phyloP scores from a whole-genome alignment of 495 filamentous ascomycete species.

The Xylaria palmicola region DNA sequence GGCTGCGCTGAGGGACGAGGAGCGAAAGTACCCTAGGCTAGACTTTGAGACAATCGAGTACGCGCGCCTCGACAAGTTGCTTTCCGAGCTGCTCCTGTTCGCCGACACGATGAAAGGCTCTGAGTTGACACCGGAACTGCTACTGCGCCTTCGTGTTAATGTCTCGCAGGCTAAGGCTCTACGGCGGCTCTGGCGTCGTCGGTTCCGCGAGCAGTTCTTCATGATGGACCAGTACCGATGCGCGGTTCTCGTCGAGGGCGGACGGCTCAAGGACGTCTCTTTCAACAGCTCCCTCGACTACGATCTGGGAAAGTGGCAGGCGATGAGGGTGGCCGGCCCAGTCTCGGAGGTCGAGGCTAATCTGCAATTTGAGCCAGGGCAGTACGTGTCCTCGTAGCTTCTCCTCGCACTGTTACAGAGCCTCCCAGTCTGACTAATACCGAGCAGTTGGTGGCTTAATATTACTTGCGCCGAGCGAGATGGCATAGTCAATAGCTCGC shows the following conservation, averaged over 20 bases:
- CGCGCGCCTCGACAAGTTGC: constrained; percentile 45
- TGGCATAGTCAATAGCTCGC: constrained; percentile 40
- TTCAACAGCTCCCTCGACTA: constrained; percentile 26
- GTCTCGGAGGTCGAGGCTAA: constrained; percentile 33
- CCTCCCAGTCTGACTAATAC: background rate
- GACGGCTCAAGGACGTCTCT: constrained; percentile 34
- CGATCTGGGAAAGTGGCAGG: constrained; percentile 26
- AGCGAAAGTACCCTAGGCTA: constrained; percentile 19
- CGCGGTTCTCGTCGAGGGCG: constrained; percentile 26
- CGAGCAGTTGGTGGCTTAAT: constrained; percentile 49
- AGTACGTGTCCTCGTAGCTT: constrained; percentile 26
- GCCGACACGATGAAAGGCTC: constrained; percentile 12
- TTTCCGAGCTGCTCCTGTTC: constrained; percentile 34
- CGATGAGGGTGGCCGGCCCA: constrained; percentile 14
- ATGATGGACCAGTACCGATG: constrained; percentile 41
- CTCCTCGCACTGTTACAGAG: background rate
- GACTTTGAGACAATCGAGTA: constrained; percentile 34
- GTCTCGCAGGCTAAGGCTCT: constrained; percentile 31
- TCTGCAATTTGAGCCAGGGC: constrained; percentile 30
- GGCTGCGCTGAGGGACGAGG: constrained; percentile 32
- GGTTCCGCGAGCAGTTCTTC: constrained; percentile 39
- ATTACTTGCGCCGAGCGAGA: constrained; percentile 47
- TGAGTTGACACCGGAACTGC: constrained; percentile 7
- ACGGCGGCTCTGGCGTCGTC: constrained; percentile 35
- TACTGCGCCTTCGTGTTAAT: constrained; percentile 21